Evolutionary conservation across 2,329 filamentous ascomycete species (phyloP).

Genomic region (Ceratocystiopsis brevicomis): DNA sequence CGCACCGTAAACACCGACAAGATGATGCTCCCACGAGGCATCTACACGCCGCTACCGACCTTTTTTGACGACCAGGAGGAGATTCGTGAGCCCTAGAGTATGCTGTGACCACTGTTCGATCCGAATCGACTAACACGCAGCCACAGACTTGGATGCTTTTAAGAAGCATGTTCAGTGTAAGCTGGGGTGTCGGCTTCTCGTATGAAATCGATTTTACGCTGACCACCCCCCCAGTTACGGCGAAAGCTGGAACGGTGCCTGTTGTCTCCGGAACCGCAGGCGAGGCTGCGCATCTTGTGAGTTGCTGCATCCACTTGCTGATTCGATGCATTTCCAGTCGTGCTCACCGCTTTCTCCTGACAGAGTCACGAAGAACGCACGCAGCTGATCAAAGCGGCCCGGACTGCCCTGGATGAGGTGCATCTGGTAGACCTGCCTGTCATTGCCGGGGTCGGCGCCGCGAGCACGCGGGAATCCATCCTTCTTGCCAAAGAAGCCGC

Average conservation of each 20-base stretch:
- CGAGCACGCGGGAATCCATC: constrained; percentile 18
- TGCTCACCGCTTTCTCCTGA: neutral
- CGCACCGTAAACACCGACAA: neutral
- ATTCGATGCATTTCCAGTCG: neutral
- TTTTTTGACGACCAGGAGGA: constrained; percentile 6
- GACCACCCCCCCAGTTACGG: neutral
- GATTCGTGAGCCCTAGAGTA: neutral
- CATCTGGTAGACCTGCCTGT: constrained; percentile 20
- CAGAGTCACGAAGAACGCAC: constrained; percentile 4
- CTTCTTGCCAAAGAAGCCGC: constrained; percentile 19
- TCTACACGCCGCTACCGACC: constrained; percentile 7
- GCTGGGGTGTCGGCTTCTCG: neutral
- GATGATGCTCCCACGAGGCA: constrained; percentile 3
- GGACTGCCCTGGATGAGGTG: constrained; percentile 3
- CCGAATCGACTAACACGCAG: neutral
- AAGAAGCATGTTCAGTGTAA: constrained; percentile 4
- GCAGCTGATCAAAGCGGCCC: constrained; percentile 1
- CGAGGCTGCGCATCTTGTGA: constrained; percentile 6
- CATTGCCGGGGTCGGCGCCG: constrained; percentile 24
- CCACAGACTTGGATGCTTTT: constrained; percentile 2
- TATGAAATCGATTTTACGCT: neutral
- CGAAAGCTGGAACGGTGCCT: constrained; percentile 4
- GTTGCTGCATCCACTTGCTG: too few relatives aligned
- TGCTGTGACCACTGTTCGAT: fast-evolving
- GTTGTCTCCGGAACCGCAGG: constrained; percentile 6